These are phyloP conservation scores for Mucor ambiguus DNA, from an alignment of 371 early-diverging fungal genomes.

Conservation along the genomic window DNA sequence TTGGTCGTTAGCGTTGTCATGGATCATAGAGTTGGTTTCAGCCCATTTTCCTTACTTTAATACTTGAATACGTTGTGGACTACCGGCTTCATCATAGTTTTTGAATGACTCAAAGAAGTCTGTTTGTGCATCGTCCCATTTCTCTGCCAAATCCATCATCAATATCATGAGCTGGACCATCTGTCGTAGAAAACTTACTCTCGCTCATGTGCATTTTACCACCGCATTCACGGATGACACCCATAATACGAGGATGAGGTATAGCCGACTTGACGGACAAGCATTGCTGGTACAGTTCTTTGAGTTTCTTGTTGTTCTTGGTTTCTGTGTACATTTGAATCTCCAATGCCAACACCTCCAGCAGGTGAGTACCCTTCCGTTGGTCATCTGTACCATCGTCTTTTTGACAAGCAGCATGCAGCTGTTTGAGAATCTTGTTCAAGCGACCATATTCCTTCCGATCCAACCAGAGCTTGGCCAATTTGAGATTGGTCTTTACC, in stretches of 20 bases:
- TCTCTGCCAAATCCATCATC: slow-evolving; percentile 46
- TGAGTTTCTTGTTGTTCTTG: slow-evolving; percentile 86
- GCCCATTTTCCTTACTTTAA: slow-evolving; percentile 67
- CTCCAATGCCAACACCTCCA: slow-evolving; percentile 90
- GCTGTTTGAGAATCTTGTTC: slow-evolving; percentile 73
- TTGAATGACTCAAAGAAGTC: slow-evolving; percentile 98
- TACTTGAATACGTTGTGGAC: slow-evolving; percentile 88
- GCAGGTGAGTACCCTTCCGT: slow-evolving; percentile 86
- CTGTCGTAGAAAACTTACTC: slow-evolving; percentile 56
- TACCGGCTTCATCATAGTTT: slow-evolving; percentile 97
- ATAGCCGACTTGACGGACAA: slow-evolving; percentile 89
- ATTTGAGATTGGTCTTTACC: slow-evolving; percentile 90
- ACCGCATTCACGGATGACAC: slow-evolving; percentile 95
- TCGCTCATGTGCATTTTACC: slow-evolving; percentile 98
- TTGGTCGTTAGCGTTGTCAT: not conserved
- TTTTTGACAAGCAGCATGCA: slow-evolving; percentile 77
- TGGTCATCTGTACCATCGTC: slow-evolving; percentile 88
- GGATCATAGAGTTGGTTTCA: not conserved
- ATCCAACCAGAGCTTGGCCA: slow-evolving; percentile 91
- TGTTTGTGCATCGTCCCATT: slow-evolving; percentile 91
- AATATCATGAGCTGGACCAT: not conserved
- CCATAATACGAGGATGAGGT: slow-evolving; percentile 96
- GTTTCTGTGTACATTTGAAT: slow-evolving; percentile 93
- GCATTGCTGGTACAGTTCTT: slow-evolving; percentile 88
- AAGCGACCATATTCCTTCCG: slow-evolving; percentile 77